Percentiles rank a stretch among this genome's conserved stretches.
These are phyloP conservation scores for Chenopodium formosanum DNA, from an alignment of 148 eudicot species.

Conservation along the genomic window DNA sequence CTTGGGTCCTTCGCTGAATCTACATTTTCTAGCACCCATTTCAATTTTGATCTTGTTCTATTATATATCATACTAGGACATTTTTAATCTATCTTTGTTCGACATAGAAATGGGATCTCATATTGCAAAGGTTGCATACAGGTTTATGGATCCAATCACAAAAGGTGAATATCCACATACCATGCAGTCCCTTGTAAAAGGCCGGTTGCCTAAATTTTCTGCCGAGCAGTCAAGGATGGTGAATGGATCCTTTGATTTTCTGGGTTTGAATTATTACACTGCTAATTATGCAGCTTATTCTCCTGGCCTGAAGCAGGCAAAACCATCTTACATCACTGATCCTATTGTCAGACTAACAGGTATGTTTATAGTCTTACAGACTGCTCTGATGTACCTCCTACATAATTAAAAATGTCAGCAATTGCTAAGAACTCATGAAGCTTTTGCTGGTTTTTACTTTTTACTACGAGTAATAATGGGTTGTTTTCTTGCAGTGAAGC, in stretches of 20 bases:
- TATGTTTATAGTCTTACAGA: constrained; percentile 19
- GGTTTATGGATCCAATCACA: constrained; percentile 51
- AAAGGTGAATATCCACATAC: constrained; percentile 45
- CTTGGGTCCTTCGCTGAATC: too few species aligned
- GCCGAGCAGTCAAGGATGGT: constrained; percentile 27
- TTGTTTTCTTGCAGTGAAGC: constrained; percentile 9
- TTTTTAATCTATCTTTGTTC: background rate
- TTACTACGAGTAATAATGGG: background rate
- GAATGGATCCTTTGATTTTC: constrained; percentile 45
- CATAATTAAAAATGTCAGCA: background rate
- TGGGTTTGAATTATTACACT: constrained; percentile 58
- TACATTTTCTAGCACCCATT: too few species aligned
- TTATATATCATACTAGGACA: too few species aligned
- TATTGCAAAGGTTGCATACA: constrained; percentile 5
- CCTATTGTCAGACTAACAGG: constrained; percentile 34
- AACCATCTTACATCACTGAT: constrained; percentile 44
- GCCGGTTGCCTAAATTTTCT: constrained; percentile 42
- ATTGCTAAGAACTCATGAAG: background rate
- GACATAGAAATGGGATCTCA: background rate
- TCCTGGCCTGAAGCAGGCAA: constrained; percentile 11
- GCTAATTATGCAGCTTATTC: constrained; percentile 33
- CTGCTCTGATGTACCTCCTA: background rate
- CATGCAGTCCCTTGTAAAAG: constrained; percentile 37
- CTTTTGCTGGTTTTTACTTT: background rate
- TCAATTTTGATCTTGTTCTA: too few species aligned